These are phyloP conservation scores for Gossypium thurberi DNA, from an alignment of 345 rosid genomes.

Conservation along the genomic window DNA sequence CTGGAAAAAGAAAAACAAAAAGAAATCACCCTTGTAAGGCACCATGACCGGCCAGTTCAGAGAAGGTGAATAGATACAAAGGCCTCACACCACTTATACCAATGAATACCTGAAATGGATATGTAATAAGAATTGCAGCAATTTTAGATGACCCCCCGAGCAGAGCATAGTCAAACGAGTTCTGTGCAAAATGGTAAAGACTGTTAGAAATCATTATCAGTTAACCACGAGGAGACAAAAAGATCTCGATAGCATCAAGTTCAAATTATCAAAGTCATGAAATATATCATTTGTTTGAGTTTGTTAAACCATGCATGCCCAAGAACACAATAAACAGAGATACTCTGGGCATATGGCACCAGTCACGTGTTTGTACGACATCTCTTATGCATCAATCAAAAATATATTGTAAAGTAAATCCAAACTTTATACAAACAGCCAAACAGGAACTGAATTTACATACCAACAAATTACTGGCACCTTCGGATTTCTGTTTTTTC, in stretches of 20 bases:
- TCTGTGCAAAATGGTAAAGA: conserved; percentile 34
- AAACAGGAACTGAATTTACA: conserved; percentile 13
- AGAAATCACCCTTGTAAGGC: conserved; percentile 10
- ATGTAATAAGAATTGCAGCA: conserved; percentile 83
- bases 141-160: conserved; percentile 91
- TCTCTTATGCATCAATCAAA: background rate
- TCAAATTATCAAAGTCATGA: background rate
- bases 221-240: background rate
- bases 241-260: background rate
- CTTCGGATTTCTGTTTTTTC: conserved; percentile 26
- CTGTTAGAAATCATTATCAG: conserved; percentile 1
- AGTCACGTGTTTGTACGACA: background rate
- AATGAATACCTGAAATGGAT: conserved; percentile 70
- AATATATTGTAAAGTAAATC: background rate
- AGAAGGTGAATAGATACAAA: conserved; percentile 3
- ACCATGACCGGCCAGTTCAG: conserved; percentile 4
- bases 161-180: conserved; percentile 79
- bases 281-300: background rate
- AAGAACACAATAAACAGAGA: background rate
- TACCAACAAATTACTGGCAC: conserved; percentile 49
- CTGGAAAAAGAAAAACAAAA: conserved; percentile 29
- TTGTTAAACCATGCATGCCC: background rate
- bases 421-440: background rate
- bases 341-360: background rate
- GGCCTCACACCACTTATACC: background rate